Evolutionary conservation across 805 yeast species (phyloP), one percentile per base, ranked within the genome.

Genomic region (Brettanomyces sp.): DNA sequence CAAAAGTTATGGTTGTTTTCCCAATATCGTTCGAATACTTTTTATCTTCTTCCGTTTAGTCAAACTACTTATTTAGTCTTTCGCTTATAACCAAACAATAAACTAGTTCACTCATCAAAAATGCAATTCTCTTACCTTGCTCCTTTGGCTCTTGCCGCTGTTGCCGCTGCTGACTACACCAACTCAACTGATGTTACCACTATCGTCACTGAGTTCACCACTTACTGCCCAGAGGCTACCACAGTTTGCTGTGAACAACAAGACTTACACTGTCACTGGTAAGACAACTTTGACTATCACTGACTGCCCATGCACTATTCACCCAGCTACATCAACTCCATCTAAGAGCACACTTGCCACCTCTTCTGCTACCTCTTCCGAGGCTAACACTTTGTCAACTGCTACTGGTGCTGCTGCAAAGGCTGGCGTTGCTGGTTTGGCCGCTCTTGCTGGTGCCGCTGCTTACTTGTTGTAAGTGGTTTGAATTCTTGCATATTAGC

Each of bases 201-300:
- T 65, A 69, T 76, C 54, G 74, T 82, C 61, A 79, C 86, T 59
- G 82, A 71, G 60, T 75, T 70, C 76, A 79, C 85, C 69, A 85
- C 95, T 57, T 85, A 81, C 83, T 85, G 95, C 69, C 95, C 95
- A 65, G 69, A 60, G 52, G 68, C 95, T 44, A 86, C 95, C 57
- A 67, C 74, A 49, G n/a, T 58, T 85, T 49, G 72, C 70, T 53
- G 77, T 80, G 66, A 81, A 80, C 76, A 74, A 73, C 73, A 63
- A 64, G 64, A 83, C 91, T 62, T 75, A 78, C 78, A 78, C 84
- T 54, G 88, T 82, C 62, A 79, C 90, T 51, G 81, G 66, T 58
- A 80, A 91, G 50, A 83, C 91, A 65, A 85, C 95, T 56, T 67
- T 86, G 59, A 85, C 93, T 65, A 75, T 85, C 77, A 83, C 95